Percentiles rank a stretch among this genome's conserved stretches.
phyloP scores from a whole-genome alignment of 176 grass and related monocot genomes.

The Bonia amplexicaulis region DNA sequence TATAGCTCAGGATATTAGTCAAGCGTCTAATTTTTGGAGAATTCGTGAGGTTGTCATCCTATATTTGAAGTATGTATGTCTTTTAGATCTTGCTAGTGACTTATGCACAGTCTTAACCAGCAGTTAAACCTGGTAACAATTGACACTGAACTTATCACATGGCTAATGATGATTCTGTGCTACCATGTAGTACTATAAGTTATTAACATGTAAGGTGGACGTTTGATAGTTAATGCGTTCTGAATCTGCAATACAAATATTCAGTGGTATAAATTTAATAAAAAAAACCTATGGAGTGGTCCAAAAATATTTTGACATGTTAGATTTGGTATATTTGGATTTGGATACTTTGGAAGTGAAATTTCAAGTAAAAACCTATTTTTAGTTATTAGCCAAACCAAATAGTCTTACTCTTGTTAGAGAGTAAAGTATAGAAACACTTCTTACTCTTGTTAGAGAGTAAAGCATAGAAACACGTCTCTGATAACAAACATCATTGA shows the following conservation, averaged over 20 bases:
- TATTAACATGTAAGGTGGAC: background rate
- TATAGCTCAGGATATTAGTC: slow-evolving; percentile 92
- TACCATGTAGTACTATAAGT: background rate
- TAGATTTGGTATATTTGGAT: background rate
- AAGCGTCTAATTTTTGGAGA: slow-evolving; percentile 87
- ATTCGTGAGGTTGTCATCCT: slow-evolving; percentile 74
- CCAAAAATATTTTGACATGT: background rate
- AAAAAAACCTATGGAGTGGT: background rate
- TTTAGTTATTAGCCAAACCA: background rate
- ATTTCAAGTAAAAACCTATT: background rate
- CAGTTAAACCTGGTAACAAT: background rate
- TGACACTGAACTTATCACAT: background rate
- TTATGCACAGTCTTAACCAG: background rate
- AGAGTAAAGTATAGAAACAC: background rate
- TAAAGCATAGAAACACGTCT: background rate
- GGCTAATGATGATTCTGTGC: background rate
- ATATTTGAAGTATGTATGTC: background rate
- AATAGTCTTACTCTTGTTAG: background rate
- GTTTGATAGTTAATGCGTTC: background rate
- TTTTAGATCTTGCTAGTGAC: background rate
- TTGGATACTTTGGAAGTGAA: background rate
- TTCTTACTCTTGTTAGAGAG: background rate
- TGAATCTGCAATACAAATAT: background rate
- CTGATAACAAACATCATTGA: background rate
- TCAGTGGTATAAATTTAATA: background rate